A percentile compares a stretch with the other conserved stretches of the same genome.
Evolutionary conservation across 2,329 filamentous ascomycete species (phyloP).

Genomic region (Piedraia hortae): DNA sequence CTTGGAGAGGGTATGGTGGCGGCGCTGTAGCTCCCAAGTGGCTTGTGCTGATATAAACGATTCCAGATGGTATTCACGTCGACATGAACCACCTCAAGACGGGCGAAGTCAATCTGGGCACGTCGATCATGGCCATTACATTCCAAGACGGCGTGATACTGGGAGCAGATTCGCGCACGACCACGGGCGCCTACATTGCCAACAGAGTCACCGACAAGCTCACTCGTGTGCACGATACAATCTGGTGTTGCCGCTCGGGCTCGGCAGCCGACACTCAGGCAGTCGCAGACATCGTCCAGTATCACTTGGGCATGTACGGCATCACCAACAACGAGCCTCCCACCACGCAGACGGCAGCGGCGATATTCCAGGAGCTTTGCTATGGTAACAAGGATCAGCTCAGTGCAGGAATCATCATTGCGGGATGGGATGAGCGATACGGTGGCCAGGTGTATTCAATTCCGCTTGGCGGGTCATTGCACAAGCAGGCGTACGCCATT

Average conservation of each 20-base stretch:
- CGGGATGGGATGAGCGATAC: constrained; percentile 86
- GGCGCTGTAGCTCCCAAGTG: neutral
- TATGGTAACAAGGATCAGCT: constrained; percentile 90
- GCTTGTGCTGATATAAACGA: constrained; percentile 3
- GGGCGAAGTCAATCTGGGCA: constrained; percentile 95
- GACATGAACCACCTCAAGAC: constrained; percentile 98
- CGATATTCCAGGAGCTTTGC: constrained; percentile 93
- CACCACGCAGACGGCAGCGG: constrained; percentile 80
- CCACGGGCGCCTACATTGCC: constrained; percentile 91
- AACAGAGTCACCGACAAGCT: constrained; percentile 99
- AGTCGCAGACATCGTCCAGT: constrained; percentile 91
- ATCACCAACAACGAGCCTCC: constrained; percentile 72
- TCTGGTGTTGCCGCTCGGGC: constrained; percentile 97
- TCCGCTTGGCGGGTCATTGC: constrained; percentile 79
- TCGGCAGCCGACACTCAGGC: constrained; percentile 95
- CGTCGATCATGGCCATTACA: constrained; percentile 97
- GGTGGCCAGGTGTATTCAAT: constrained; percentile 96
- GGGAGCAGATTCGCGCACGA: constrained; percentile 91
- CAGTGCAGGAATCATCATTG: constrained; percentile 89
- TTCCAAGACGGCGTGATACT: constrained; percentile 97
- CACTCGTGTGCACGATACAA: constrained; percentile 92
- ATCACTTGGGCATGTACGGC: constrained; percentile 78
- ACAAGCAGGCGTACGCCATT: constrained; percentile 91
- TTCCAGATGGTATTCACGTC: constrained; percentile 84
- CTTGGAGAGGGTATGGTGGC: constrained; percentile 14